Evolutionary conservation across 2,329 filamentous ascomycete genomes (phyloP).

Genomic region (Colletotrichum tanaceti): DNA sequence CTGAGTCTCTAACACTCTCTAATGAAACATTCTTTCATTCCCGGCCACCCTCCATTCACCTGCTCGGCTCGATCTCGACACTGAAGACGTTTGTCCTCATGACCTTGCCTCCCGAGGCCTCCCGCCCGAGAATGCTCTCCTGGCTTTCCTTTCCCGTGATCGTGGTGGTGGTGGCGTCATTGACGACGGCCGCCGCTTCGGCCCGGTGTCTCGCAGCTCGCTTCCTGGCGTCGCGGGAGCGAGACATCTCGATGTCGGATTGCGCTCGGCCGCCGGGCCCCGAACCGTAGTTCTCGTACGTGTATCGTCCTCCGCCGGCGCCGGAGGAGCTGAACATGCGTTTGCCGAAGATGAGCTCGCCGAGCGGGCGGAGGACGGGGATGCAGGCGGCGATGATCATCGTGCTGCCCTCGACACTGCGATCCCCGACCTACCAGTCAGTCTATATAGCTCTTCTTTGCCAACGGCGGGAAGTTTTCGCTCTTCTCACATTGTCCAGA

Average conservation of each 20-base stretch:
- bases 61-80: not conserved
- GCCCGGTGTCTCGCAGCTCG: not conserved
- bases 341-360: conserved; percentile 28
- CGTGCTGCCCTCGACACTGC: conserved; percentile 49
- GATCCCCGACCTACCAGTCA: not conserved
- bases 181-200: conserved; percentile 1
- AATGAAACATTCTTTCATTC: too few species aligned
- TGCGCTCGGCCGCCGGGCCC: not conserved
- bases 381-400: conserved; percentile 53
- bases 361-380: conserved; percentile 49
- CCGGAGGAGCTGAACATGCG: conserved; percentile 40
- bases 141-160: not conserved
- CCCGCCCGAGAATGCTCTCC: conserved; percentile 1
- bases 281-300: conserved; percentile 23
- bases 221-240: not conserved
- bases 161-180: not conserved
- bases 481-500: conserved; percentile 57
- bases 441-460: too few species aligned
- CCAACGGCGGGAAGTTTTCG: too few species aligned
- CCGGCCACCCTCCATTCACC: too few species aligned
- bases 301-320: conserved; percentile 8
- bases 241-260: conserved; percentile 5
- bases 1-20: too few species aligned
- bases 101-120: not conserved
- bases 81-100: conserved; percentile 4